A percentile compares a stretch with the other conserved stretches of the same genome.
Evolutionary conservation across 1,284 basidiomycete genomes (phyloP).

Genomic region (Tilletia indica): DNA sequence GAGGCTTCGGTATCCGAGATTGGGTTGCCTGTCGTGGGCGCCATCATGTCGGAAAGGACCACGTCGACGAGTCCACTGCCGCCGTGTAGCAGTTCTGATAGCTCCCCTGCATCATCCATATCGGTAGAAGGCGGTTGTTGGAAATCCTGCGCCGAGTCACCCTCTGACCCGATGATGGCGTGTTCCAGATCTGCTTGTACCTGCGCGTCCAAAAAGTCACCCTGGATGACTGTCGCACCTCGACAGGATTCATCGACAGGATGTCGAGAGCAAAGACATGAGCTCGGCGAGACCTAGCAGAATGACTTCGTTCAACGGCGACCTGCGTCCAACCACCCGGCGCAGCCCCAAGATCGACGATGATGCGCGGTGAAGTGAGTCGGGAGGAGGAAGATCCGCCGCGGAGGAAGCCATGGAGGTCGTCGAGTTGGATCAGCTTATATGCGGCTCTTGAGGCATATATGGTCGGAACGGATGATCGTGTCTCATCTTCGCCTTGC

Average conservation of each 20-base stretch:
- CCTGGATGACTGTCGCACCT: constrained; percentile 33
- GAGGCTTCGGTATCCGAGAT: constrained; percentile 39
- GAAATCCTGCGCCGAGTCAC: neutral
- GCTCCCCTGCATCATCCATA: constrained; percentile 6
- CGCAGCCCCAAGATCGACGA: constrained; percentile 49
- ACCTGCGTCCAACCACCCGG: constrained; percentile 51
- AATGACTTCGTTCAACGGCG: constrained; percentile 24
- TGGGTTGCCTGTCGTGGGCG: constrained; percentile 35
- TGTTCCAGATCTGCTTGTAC: constrained; percentile 25
- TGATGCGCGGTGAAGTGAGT: constrained; percentile 23
- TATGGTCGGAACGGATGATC: neutral
- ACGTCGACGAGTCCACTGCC: constrained; percentile 37
- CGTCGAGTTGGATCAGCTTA: constrained; percentile 44
- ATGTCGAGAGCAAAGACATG: constrained; percentile 42
- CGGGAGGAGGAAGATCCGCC: neutral
- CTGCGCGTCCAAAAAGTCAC: constrained; percentile 35
- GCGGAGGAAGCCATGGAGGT: constrained; percentile 35
- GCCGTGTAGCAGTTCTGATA: neutral
- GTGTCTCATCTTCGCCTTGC: neutral
- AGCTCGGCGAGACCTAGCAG: neutral
- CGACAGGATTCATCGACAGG: constrained; percentile 28
- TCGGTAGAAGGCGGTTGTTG: neutral
- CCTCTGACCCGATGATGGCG: neutral
- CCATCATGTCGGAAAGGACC: constrained; percentile 51
- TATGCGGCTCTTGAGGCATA: constrained; percentile 47